Evolutionary conservation across 2,329 filamentous ascomycete species (phyloP).

Genomic region (Trichoderma afroharzianum): DNA sequence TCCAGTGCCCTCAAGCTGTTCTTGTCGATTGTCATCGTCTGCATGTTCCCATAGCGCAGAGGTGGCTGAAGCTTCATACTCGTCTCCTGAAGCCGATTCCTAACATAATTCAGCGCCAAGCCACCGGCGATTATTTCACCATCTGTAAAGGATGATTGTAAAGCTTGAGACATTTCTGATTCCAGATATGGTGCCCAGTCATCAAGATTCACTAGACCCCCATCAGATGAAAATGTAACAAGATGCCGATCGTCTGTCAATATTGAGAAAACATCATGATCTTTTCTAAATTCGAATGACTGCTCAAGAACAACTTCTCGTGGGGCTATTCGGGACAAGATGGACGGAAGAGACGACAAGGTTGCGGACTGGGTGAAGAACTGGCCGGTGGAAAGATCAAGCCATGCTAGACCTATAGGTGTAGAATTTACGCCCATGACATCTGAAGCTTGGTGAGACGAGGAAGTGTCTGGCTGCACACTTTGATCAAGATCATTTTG

Average conservation of each 20-base stretch:
- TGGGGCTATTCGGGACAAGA: slow-evolving; percentile 77
- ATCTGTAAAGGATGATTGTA: slow-evolving; percentile 55
- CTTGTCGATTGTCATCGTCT: slow-evolving; percentile 87
- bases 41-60: slow-evolving; percentile 65
- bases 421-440: neutral
- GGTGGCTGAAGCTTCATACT: slow-evolving; percentile 83
- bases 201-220: slow-evolving; percentile 46
- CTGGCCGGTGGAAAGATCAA: slow-evolving; percentile 91
- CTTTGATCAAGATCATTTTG: neutral
- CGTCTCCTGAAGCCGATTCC: slow-evolving; percentile 70
- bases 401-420: slow-evolving; percentile 78
- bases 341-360: slow-evolving; percentile 69
- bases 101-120: slow-evolving; percentile 80
- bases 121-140: slow-evolving; percentile 75
- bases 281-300: slow-evolving; percentile 52
- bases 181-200: slow-evolving; percentile 79
- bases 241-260: slow-evolving; percentile 72
- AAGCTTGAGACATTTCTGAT: slow-evolving; percentile 56
- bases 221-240: slow-evolving; percentile 64
- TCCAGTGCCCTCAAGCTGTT: slow-evolving; percentile 88
- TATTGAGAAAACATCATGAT: slow-evolving; percentile 61
- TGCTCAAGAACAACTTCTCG: slow-evolving; percentile 79
- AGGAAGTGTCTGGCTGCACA: neutral
- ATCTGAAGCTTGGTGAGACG: neutral
- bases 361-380: slow-evolving; percentile 82